These are phyloP conservation scores for Bombardia bombarda DNA, from an alignment of 495 filamentous ascomycete species.

Conservation along the genomic window DNA sequence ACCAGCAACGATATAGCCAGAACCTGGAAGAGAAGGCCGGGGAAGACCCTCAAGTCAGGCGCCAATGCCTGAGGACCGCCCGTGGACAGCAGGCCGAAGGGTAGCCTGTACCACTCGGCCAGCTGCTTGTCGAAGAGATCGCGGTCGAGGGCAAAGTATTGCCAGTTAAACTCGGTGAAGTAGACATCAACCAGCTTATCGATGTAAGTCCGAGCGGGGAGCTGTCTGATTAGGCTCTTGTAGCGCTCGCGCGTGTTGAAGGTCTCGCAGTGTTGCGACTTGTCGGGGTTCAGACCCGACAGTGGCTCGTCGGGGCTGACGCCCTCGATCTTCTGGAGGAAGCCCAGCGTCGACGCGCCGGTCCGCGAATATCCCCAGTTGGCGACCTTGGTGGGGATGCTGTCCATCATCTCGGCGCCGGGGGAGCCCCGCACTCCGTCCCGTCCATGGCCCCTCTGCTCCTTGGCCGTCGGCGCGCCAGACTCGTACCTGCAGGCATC, in stretches of 20 bases:
- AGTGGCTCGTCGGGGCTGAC: conserved; percentile 12
- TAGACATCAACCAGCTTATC: conserved; percentile 46
- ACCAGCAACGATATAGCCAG: conserved; percentile 47
- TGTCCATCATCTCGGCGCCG: not conserved
- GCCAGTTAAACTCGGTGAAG: conserved; percentile 52
- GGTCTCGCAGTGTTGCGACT: conserved; percentile 3
- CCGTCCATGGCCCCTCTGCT: conserved; percentile 11
- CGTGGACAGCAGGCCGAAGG: conserved; percentile 34
- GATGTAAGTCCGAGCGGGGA: conserved; percentile 45
- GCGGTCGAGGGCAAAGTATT: conserved; percentile 49
- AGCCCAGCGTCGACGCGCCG: conserved; percentile 37
- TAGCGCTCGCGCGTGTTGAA: conserved; percentile 35
- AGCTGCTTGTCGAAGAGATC: conserved; percentile 41
- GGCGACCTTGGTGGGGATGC: conserved; percentile 22
- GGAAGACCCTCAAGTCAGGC: conserved; percentile 41
- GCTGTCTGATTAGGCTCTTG: conserved; percentile 42
- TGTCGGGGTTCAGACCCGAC: conserved; percentile 5
- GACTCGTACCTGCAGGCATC: conserved; percentile 43
- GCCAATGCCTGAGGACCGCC: conserved; percentile 34
- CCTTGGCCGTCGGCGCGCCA: conserved; percentile 35
- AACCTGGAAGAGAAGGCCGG: conserved; percentile 50
- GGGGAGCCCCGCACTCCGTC: conserved; percentile 7
- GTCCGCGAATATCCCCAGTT: conserved; percentile 43
- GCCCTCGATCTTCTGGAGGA: conserved; percentile 42
- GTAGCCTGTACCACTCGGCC: conserved; percentile 41